Conservation (phyloP, 805 yeast genomes). For the Ogataea pignaliae region DNA sequence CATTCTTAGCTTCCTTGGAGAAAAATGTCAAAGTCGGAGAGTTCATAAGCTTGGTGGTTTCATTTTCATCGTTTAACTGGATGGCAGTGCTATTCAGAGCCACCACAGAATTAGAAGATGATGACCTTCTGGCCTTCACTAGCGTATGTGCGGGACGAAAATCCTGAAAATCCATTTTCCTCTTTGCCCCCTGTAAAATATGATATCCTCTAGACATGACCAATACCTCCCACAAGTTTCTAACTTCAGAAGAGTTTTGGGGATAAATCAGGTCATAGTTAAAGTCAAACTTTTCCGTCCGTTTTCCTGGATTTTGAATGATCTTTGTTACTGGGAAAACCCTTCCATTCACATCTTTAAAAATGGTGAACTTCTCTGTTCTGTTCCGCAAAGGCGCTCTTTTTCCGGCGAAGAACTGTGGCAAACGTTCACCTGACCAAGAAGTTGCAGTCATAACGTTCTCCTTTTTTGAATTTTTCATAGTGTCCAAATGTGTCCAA, state of each 20-base stretch:
- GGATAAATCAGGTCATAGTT: slow-evolving; percentile 58
- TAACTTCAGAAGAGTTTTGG: slow-evolving; percentile 41
- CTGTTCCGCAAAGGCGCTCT: neutral
- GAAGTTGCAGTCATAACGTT: slow-evolving; percentile 50
- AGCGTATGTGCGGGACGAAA: slow-evolving; percentile 1
- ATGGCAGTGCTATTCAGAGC: slow-evolving; percentile 1
- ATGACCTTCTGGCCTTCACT: slow-evolving; percentile 3
- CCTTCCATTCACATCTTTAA: slow-evolving; percentile 30
- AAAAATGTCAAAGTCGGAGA: slow-evolving; percentile 80
- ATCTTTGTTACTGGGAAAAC: slow-evolving; percentile 44
- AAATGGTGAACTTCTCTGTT: slow-evolving; percentile 29
- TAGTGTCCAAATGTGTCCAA: slow-evolving; percentile 47
- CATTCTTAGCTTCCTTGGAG: slow-evolving; percentile 71
- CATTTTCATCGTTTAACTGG: slow-evolving; percentile 9
- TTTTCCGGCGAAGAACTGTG: slow-evolving; percentile 30
- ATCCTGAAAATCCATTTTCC: slow-evolving; percentile 6
- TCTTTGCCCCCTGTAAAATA: slow-evolving; percentile 3
- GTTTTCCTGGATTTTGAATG: slow-evolving; percentile 52
- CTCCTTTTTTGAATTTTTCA: slow-evolving; percentile 55
- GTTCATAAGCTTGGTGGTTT: slow-evolving; percentile 30
- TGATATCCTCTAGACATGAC: slow-evolving; percentile 41
- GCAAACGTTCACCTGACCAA: slow-evolving; percentile 61
- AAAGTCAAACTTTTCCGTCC: slow-evolving; percentile 52
- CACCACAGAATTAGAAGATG: neutral
- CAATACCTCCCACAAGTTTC: slow-evolving; percentile 45